phyloP scores from a whole-genome alignment of 176 grass and related monocot genomes.

The Dactylis glomerata region DNA sequence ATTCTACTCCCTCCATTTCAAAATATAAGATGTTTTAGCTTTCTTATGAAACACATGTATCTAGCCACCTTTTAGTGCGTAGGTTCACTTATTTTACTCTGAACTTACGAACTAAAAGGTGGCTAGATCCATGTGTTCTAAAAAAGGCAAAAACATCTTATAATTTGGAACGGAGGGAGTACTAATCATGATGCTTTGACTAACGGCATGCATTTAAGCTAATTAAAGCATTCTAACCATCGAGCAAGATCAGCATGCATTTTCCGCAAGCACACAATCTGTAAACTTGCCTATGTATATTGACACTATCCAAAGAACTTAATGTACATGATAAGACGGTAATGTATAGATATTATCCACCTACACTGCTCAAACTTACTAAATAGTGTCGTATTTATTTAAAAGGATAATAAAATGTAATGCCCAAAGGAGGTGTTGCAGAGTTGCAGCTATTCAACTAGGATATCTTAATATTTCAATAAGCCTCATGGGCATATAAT shows the following conservation, averaged over 20 bases:
- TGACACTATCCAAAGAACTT: background rate
- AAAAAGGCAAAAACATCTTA: too few species aligned
- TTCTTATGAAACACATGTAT: too few species aligned
- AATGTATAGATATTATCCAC: background rate
- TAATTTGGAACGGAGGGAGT: too few species aligned
- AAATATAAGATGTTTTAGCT: too few species aligned
- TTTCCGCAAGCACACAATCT: background rate
- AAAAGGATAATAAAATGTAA: background rate
- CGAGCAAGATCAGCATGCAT: background rate
- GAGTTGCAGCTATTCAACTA: background rate
- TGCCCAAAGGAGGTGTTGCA: background rate
- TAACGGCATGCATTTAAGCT: background rate
- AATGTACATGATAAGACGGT: background rate
- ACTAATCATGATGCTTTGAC: background rate
- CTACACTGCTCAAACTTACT: background rate
- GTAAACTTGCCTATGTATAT: background rate
- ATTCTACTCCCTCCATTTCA: too few species aligned
- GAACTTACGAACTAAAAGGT: too few species aligned
- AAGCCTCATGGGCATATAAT: background rate
- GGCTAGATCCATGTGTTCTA: too few species aligned
- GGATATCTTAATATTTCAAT: background rate
- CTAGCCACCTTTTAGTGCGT: too few species aligned
- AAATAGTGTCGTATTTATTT: background rate
- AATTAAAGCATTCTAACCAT: slow-evolving; percentile 1
- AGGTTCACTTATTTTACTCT: too few species aligned